Evolutionary conservation across 2,329 filamentous ascomycete genomes (phyloP).

Genomic region (Emydomyces testavorans): DNA sequence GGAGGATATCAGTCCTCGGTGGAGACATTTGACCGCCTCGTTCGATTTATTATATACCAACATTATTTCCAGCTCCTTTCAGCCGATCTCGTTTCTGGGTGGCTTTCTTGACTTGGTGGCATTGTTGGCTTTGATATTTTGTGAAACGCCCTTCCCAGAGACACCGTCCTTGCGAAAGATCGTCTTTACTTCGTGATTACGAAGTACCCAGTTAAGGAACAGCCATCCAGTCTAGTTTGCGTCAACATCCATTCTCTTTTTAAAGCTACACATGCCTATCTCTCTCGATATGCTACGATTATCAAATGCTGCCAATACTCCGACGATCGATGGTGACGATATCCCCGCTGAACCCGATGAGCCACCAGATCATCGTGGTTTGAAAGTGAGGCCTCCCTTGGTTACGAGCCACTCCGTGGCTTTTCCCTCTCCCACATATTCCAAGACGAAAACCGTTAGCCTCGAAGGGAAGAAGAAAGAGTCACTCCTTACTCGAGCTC

Average conservation of each 20-base stretch:
- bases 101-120: constrained; percentile 9
- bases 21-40: not conserved
- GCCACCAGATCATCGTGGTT: constrained; percentile 54
- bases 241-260: not conserved
- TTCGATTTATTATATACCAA: not conserved
- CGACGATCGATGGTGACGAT: constrained; percentile 47
- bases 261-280: constrained; percentile 1
- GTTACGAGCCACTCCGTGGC: constrained; percentile 13
- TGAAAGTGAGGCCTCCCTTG: constrained; percentile 6
- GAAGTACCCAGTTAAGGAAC: constrained; percentile 1
- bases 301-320: constrained; percentile 31
- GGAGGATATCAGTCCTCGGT: constrained; percentile 1
- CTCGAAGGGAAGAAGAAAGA: constrained; percentile 48
- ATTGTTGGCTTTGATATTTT: not conserved
- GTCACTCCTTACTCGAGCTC: constrained; percentile 77
- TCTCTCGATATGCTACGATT: constrained; percentile 34
- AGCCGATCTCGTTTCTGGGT: constrained; percentile 3
- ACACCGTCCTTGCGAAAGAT: not conserved
- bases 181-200: not conserved
- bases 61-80: not conserved
- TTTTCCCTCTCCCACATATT: constrained; percentile 30
- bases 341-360: constrained; percentile 69
- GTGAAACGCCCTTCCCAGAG: not conserved
- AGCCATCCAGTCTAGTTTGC: not conserved
- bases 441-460: constrained; percentile 38